phyloP scores from a whole-genome alignment of 768 basidiomycete genomes.

The Suillus sp. region DNA sequence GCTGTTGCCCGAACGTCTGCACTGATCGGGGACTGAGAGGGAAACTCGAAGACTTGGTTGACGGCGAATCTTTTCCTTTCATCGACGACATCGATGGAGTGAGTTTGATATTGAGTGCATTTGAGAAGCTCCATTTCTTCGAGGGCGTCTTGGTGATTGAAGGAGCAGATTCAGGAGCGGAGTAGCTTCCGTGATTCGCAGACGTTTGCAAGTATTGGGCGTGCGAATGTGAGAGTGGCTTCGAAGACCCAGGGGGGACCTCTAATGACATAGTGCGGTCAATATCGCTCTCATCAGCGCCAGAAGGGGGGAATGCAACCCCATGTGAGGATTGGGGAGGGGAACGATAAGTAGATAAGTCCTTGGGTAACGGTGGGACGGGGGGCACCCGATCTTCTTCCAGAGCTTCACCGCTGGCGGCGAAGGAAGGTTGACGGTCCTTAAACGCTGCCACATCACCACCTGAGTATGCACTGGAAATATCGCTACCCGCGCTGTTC shows the following conservation, averaged over 20 bases:
- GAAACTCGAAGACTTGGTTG: slow-evolving; percentile 51
- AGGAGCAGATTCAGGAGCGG: slow-evolving; percentile 47
- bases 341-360: slow-evolving; percentile 75
- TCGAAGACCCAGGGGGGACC: slow-evolving; percentile 41
- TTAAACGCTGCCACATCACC: slow-evolving; percentile 60
- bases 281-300: slow-evolving; percentile 47
- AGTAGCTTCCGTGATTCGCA: slow-evolving; percentile 37
- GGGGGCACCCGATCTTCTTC: slow-evolving; percentile 82
- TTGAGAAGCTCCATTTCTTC: slow-evolving; percentile 98
- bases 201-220: slow-evolving; percentile 43
- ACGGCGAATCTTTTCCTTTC: slow-evolving; percentile 44
- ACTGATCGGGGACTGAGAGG: slow-evolving; percentile 69
- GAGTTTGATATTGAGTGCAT: slow-evolving; percentile 75
- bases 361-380: slow-evolving; percentile 91
- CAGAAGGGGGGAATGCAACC: slow-evolving; percentile 50
- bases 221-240: slow-evolving; percentile 28
- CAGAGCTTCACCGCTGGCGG: slow-evolving; percentile 55
- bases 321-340: slow-evolving; percentile 63
- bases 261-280: slow-evolving; percentile 55
- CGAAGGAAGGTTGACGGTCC: slow-evolving; percentile 67
- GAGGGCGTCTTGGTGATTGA: slow-evolving; percentile 73
- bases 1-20: slow-evolving; percentile 60
- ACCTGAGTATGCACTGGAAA: slow-evolving; percentile 71
- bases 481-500: slow-evolving; percentile 87
- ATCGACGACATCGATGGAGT: slow-evolving; percentile 61